Evolutionary conservation across 1,139 yeast species (phyloP), one percentile per base, ranked within the genome.

Genomic region (Diutina scorzettiae): DNA sequence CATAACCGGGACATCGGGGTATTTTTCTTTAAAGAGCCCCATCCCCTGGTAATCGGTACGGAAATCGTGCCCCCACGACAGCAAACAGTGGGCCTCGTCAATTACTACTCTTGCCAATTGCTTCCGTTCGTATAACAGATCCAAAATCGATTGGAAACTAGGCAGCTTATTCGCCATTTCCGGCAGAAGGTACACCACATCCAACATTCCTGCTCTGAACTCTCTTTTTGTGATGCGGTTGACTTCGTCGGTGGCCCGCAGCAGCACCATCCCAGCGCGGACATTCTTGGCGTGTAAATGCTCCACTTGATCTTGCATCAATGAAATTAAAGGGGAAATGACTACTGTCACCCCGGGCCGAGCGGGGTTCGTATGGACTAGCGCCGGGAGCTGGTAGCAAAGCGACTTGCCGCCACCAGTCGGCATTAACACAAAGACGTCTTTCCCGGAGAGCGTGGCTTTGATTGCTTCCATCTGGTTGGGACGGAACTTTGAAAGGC

Each of bases 41-140:
- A 93, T 67, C 25, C 80, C 82, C 53, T 87, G 85, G 61, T 93
- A 93, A 58, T 91, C 97, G 0, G 97, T 97, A 45, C 99, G 70
- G 58, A 93, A 93, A 60, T 93, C 98, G 59, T 93, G 98, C 16
- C 99, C 99, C 99, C 99, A 93, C 9, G 95, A 83, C 46, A 96
- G 85, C 44, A 93, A 94, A 70, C 99, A 93, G 62, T 93, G 99
- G 0, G 98, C 98, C 56, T 93, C 99, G 62, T 93, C 99, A 41
- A 93, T 87, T 9, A 93, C 96, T 28, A 93, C 74, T 43, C 97
- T 67, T 0, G 96, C 95, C 34, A 93, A 62, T 51, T 67, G 64
- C 5, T 70, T 64, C 32, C 69, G 69, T 3, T 67, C 63, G 55
- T 83, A 69, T 17, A 91, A 62, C 42, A 62, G 67, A 14, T 69